Conservation (phyloP, 768 basidiomycete genomes). For the Naganishia onofrii region DNA sequence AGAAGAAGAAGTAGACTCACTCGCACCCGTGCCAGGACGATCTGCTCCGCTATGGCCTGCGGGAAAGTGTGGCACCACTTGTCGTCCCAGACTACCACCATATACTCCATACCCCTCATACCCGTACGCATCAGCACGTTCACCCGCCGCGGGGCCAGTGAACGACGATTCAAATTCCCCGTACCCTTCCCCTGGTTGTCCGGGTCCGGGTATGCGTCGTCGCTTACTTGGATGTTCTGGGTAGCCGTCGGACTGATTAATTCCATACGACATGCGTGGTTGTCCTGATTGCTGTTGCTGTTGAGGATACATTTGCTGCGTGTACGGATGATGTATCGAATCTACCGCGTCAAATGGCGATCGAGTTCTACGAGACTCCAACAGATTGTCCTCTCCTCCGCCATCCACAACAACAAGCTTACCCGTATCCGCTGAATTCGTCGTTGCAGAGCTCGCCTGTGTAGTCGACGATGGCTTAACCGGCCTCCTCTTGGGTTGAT, state of each 20-base stretch:
- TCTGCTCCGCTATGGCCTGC: background rate
- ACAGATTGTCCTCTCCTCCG: background rate
- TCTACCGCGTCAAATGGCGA: conserved; percentile 1
- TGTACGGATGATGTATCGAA: background rate
- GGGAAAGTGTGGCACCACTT: background rate
- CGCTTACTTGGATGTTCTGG: background rate
- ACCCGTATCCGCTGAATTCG: background rate
- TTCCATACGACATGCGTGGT: no score
- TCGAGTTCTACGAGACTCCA: background rate
- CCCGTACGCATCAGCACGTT: background rate
- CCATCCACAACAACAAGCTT: no score
- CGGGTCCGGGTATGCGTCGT: conserved; percentile 4
- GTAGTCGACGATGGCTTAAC: conserved; percentile 4
- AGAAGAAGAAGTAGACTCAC: background rate
- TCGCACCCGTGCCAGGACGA: background rate
- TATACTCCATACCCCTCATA: conserved; percentile 4
- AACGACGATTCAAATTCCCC: background rate
- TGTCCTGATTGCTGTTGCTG: background rate
- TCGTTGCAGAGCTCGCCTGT: background rate
- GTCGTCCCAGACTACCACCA: background rate
- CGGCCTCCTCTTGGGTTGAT: conserved; percentile 30
- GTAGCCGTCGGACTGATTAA: background rate
- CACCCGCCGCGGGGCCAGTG: background rate
- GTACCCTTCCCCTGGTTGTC: conserved; percentile 1
- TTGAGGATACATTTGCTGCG: background rate